A percentile compares a stretch with the other conserved stretches of the same genome.
Conservation (phyloP, 257 asterid species). For the Ajuga chamaepitys region DNA sequence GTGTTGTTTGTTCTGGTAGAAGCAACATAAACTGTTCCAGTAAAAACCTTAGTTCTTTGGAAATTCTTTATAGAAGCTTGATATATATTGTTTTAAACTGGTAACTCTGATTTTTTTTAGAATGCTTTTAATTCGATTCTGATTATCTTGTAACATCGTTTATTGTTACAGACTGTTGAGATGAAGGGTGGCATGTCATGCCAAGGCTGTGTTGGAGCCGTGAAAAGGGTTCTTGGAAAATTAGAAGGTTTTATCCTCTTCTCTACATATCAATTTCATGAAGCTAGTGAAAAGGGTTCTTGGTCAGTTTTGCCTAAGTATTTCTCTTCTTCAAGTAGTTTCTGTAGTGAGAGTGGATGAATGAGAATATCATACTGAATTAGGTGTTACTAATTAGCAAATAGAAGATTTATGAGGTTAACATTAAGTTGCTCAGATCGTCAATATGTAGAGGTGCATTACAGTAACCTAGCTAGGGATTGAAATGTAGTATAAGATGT, state of each 20-base stretch:
- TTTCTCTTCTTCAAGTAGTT: too few relatives aligned
- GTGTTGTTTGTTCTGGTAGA: neutral
- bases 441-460: too few relatives aligned
- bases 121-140: neutral
- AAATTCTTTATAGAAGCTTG: neutral
- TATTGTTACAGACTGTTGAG: conserved; percentile 68
- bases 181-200: conserved; percentile 95
- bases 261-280: neutral
- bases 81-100: neutral
- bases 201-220: conserved; percentile 95
- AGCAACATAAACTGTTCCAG: neutral
- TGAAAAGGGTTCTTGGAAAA: conserved; percentile 80
- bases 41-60: neutral
- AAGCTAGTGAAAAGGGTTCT: too few relatives aligned
- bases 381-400: too few relatives aligned
- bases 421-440: too few relatives aligned
- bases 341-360: too few relatives aligned
- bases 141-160: conserved; percentile 7
- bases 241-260: conserved; percentile 65
- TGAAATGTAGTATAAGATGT: too few relatives aligned
- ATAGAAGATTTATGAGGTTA: too few relatives aligned
- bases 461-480: too few relatives aligned
- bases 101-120: too few relatives aligned
- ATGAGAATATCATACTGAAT: too few relatives aligned
- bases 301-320: too few relatives aligned